Evolutionary conservation across 1,284 basidiomycete genomes (phyloP), one percentile per base, ranked within the genome.

Genomic region (Trichosporon inkin): DNA sequence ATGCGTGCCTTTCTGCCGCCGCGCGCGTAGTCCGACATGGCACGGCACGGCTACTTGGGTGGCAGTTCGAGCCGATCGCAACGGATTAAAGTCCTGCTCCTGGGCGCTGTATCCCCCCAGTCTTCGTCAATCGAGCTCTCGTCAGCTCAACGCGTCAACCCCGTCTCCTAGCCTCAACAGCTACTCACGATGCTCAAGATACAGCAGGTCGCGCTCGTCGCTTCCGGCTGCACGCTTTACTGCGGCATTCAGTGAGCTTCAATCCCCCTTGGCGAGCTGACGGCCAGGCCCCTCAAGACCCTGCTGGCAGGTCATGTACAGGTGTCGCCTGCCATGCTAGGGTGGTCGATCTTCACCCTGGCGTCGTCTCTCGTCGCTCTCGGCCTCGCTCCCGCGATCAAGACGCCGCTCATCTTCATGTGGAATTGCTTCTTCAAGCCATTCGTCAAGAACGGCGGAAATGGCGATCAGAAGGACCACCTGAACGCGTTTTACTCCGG

Each of bases 401-500:
- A 62, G 10, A 67, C 68, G 0, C 74, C 75, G 0, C 57, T 76
- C 22, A 60, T 72, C 28, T 80, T 80, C 69, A 67, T 69, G 39
- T 80, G 72, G 69, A 78, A 77, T 67, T 80, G 78, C 71, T 78
- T 81, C 70, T 41, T 81, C 61, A 77, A 77, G 61, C 81, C 81
- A 2, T 73, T 81, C 61, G 63, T 74, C n/a, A 69, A 70, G 54
- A 44, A 58, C 32, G 67, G 70, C 34, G 74, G 39, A 11, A 55
- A 55, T 3, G 58, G 64, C 10, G 67, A 71, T 17, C 79, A 80
- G 60, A 72, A 77, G 49, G 77, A 74, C 7, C 64, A 75, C 10
- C 68, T 81, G 1, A 71, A 81, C 60, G 65, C 68, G 77, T 89
- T 88, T 71, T 88, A 89, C 70, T 69, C 81, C 57, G 85, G 85